phyloP scores from a whole-genome alignment of 805 yeast genomes.

The Metschnikowia santaceciliae region DNA sequence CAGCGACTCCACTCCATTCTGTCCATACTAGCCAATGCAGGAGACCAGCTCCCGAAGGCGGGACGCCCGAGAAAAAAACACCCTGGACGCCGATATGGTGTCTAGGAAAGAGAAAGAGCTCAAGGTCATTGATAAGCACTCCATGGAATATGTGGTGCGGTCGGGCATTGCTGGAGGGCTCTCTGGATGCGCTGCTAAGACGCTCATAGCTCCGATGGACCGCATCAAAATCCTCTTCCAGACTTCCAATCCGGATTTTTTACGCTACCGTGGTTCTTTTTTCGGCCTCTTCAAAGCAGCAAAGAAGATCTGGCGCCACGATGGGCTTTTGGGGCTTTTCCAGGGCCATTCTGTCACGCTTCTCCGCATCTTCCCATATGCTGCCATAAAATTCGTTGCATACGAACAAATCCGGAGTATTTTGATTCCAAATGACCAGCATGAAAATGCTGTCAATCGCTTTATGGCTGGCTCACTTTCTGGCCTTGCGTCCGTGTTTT shows the following conservation, averaged over 20 bases:
- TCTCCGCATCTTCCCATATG: conserved; percentile 89
- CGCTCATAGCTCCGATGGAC: conserved; percentile 92
- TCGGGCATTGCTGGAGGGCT: conserved; percentile 93
- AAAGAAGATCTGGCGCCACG: conserved; percentile 55
- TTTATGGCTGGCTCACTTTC: conserved; percentile 86
- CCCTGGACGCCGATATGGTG: too few species aligned
- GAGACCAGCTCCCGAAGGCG: not conserved
- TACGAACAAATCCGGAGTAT: conserved; percentile 86
- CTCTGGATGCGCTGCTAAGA: conserved; percentile 95
- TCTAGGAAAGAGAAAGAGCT: not conserved
- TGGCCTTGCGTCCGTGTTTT: conserved; percentile 80
- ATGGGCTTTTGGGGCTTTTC: conserved; percentile 78
- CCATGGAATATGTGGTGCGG: conserved; percentile 71
- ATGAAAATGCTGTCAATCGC: conserved; percentile 80
- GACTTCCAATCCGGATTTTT: conserved; percentile 87
- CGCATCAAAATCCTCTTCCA: conserved; percentile 93
- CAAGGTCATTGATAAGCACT: conserved; percentile 59
- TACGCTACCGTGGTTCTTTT: conserved; percentile 74
- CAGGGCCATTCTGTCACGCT: conserved; percentile 96
- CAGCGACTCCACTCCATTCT: not conserved
- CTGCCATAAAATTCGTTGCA: conserved; percentile 93
- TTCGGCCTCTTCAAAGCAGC: conserved; percentile 75
- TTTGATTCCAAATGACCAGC: conserved; percentile 67
- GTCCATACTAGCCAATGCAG: not conserved
- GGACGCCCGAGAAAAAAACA: too few species aligned